Percentiles rank a stretch among this genome's conserved stretches.
These are phyloP conservation scores for Acer saccharum DNA, from an alignment of 345 rosid genomes.

Conservation along the genomic window DNA sequence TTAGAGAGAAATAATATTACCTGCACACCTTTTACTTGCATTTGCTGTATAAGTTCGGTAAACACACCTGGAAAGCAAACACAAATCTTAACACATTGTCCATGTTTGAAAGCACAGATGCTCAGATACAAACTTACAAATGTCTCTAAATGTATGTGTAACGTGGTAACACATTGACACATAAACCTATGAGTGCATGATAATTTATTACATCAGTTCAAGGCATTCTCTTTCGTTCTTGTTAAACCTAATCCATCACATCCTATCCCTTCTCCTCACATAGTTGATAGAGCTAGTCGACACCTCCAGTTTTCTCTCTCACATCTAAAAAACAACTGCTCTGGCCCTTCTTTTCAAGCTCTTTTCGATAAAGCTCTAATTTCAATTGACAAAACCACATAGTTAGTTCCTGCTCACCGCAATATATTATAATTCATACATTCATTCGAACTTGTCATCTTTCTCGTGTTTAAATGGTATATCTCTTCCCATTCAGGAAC, in stretches of 20 bases:
- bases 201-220: not conserved
- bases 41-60: slow-evolving; percentile 97
- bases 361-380: not conserved
- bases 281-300: not conserved
- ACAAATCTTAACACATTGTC: slow-evolving; percentile 11
- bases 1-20: slow-evolving; percentile 34
- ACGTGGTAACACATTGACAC: not conserved
- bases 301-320: not conserved
- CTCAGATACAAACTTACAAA: not conserved
- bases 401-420: not conserved
- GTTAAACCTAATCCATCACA: not conserved
- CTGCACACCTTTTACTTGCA: slow-evolving; percentile 98
- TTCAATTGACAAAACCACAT: not conserved
- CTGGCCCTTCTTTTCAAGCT: not conserved
- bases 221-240: not conserved
- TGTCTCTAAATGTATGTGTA: not conserved
- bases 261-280: not conserved
- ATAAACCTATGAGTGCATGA: not conserved
- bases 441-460: not conserved
- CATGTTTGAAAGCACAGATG: slow-evolving; percentile 1
- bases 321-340: not conserved
- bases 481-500: not conserved
- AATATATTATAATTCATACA: not conserved
- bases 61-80: slow-evolving; percentile 74
- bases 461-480: not conserved